Base-by-base conservation (phyloP, 192 early-diverging fungal genomes). In the Jimgerdemannia flammicorona region DNA sequence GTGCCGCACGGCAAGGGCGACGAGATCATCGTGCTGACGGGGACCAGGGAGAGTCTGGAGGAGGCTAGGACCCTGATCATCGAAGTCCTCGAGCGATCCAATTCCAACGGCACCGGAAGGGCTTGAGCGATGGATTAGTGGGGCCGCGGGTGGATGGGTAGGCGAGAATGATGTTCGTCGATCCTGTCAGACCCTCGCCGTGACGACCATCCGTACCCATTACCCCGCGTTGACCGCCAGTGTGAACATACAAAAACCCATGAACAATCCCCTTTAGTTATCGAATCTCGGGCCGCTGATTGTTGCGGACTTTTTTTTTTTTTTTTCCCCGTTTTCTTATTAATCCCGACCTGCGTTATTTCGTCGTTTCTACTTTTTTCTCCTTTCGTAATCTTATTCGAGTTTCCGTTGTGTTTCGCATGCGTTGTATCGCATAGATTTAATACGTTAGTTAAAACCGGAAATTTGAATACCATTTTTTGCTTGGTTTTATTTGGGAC, bases 21-120 rank as follows among this genome's bases (percentile, higher is more conserved):
- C 40, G 84, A 85, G 63, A 29, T 78, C 41, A 77, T 84, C 18
- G 77, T 80, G 18, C 88, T 91, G 66, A 83, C 84, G 4, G 91
- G 91, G 72, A 84, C 89, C 17, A 82, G 83, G 72, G 84, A 82
- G 6, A 89, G 86, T 65, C 74, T 89, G 39, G 80, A 84, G 67
- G 76, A 83, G 66, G 90, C 91, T 40, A 88, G 86, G 73, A 79
- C 80, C 7, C 76, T 82, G 29, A 88, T 92, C 70, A 75, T 89
- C 74, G 88, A 87, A 17, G 73, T 88, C 11, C 89, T 89, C 41
- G 71, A 72, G 67, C 69, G 71, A 44, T 66, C 74, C 64, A 78
- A 44, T 29, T 29, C 29, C 29, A 29, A 29, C 29, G 29, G 68
- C 76, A 72, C 41, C 54, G 66, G 71, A 59, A 70, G 49, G 14